phyloP scores from a whole-genome alignment of 1,284 basidiomycete genomes.

The Cutaneotrichosporon sp. region DNA sequence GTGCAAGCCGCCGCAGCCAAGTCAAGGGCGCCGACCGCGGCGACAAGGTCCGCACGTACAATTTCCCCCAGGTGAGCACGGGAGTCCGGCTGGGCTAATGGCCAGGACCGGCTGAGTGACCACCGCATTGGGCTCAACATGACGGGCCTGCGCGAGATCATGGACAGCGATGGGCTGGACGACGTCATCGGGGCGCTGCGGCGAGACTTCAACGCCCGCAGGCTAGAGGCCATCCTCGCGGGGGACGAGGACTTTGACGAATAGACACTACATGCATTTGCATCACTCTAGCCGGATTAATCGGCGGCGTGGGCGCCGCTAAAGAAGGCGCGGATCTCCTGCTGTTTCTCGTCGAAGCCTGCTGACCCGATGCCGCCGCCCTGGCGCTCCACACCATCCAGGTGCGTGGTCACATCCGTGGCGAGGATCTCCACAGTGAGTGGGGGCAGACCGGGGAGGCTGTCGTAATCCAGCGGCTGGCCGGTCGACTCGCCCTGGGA shows the following conservation, averaged over 20 bases:
- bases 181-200: conserved; percentile 62
- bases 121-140: conserved; percentile 80
- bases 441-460: conserved; percentile 21
- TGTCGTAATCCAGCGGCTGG: not conserved
- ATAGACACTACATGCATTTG: conserved; percentile 19
- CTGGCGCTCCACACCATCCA: conserved; percentile 62
- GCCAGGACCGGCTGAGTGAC: conserved; percentile 86
- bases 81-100: not conserved
- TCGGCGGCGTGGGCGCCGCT: conserved; percentile 55
- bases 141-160: conserved; percentile 69
- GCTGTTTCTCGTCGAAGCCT: conserved; percentile 72
- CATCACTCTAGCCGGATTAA: not conserved
- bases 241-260: conserved; percentile 51
- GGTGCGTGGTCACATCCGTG: conserved; percentile 52
- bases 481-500: conserved; percentile 10
- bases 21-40: conserved; percentile 79
- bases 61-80: conserved; percentile 71
- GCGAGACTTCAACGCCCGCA: conserved; percentile 64
- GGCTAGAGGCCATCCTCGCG: conserved; percentile 68
- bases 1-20: conserved; percentile 69
- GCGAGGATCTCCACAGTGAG: conserved; percentile 42
- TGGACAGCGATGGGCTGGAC: conserved; percentile 75
- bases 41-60: conserved; percentile 93
- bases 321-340: conserved; percentile 74
- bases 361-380: conserved; percentile 73